phyloP scores from a whole-genome alignment of 176 grass and related monocot species.

The Avena insularis region DNA sequence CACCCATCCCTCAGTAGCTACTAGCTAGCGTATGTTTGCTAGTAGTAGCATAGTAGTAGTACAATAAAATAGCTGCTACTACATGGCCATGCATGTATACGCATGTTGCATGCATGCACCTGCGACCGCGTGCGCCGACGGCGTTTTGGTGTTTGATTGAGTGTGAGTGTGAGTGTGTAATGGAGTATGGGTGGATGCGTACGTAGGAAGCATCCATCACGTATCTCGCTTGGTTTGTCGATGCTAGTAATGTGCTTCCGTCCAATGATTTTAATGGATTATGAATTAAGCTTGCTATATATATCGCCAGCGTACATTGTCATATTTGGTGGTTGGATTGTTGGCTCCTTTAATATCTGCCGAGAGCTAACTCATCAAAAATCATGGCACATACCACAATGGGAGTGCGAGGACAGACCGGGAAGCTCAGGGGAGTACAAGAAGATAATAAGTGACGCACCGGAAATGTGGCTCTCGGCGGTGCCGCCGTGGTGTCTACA shows the following conservation, averaged over 20 bases:
- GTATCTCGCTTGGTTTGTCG: slow-evolving; percentile 4
- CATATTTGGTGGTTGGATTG: background rate
- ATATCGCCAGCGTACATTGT: background rate
- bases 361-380: background rate
- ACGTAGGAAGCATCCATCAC: slow-evolving; percentile 31
- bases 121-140: slow-evolving; percentile 28
- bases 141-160: background rate
- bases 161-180: background rate
- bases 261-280: background rate
- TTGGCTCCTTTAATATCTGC: background rate
- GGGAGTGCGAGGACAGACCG: background rate
- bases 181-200: slow-evolving; percentile 24
- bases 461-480: background rate
- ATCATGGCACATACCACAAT: background rate
- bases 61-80: slow-evolving; percentile 14
- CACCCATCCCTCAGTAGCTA: background rate
- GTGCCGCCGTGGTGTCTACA: background rate
- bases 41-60: too few relatives aligned
- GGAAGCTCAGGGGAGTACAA: background rate
- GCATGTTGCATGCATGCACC: slow-evolving; percentile 11
- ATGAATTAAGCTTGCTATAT: slow-evolving; percentile 5
- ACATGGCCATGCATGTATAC: slow-evolving; percentile 1
- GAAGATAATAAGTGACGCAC: background rate
- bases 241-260: slow-evolving; percentile 20
- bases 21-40: background rate